Evolutionary conservation across 176 grass and related monocot genomes (phyloP).

Genomic region (Rhynchospora tenuis): DNA sequence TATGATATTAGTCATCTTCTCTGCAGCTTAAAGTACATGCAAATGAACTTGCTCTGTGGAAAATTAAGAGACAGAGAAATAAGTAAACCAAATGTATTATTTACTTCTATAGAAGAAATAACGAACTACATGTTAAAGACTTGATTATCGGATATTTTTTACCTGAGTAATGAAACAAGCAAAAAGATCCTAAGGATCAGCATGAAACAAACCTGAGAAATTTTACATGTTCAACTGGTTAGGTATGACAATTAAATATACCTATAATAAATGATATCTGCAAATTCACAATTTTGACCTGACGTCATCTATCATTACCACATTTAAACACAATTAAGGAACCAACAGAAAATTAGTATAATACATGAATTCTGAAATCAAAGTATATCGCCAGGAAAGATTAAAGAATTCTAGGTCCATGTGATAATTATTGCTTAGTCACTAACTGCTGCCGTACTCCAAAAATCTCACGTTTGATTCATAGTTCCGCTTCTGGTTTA

Average conservation of each 20-base stretch:
- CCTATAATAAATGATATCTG: background rate
- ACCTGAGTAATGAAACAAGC: background rate
- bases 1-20: constrained; percentile 30
- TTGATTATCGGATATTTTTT: background rate
- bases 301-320: background rate
- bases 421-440: background rate
- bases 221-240: background rate
- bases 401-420: background rate
- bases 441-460: background rate
- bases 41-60: background rate
- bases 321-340: background rate
- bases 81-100: background rate
- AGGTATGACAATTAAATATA: background rate
- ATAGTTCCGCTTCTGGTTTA: background rate
- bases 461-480: background rate
- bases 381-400: background rate
- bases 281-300: background rate
- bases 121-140: background rate
- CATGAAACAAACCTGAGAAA: background rate
- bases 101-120: background rate
- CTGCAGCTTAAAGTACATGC: background rate
- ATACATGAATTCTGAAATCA: background rate
- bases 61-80: background rate
- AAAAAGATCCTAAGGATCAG: background rate
- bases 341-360: background rate